Evolutionary conservation across 345 rosid species (phyloP).

Genomic region (Rhodamnia argentea): DNA sequence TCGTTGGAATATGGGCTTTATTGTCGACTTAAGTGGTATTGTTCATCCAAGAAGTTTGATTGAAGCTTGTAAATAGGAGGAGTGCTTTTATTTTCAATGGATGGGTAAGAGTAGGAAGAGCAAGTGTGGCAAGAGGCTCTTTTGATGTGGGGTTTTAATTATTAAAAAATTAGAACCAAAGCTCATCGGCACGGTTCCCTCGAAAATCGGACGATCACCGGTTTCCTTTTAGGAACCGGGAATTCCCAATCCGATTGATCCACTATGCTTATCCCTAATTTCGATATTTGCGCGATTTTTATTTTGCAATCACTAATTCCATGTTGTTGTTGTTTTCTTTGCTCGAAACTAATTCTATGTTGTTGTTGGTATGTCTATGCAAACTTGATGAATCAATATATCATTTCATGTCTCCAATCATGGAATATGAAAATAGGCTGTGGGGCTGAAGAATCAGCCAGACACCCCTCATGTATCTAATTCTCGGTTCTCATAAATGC

Average conservation of each 20-base stretch:
- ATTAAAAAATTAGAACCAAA: too few relatives aligned
- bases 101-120: not conserved
- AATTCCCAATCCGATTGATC: too few relatives aligned
- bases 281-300: not conserved
- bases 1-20: too few relatives aligned
- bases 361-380: not conserved
- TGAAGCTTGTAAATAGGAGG: not conserved
- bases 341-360: not conserved
- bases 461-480: too few relatives aligned
- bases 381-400: not conserved
- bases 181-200: too few relatives aligned
- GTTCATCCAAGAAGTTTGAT: not conserved
- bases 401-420: not conserved
- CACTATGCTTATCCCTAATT: too few relatives aligned
- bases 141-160: not conserved
- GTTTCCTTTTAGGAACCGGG: too few relatives aligned
- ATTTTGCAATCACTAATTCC: too few relatives aligned
- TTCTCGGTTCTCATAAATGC: not conserved
- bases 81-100: not conserved
- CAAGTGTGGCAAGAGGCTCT: not conserved
- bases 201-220: too few relatives aligned
- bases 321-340: too few relatives aligned
- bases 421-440: not conserved
- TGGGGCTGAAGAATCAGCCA: too few relatives aligned
- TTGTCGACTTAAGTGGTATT: not conserved